Evolutionary conservation across 1,284 basidiomycete genomes (phyloP).

Genomic region (Cryptococcus deneoformans): DNA sequence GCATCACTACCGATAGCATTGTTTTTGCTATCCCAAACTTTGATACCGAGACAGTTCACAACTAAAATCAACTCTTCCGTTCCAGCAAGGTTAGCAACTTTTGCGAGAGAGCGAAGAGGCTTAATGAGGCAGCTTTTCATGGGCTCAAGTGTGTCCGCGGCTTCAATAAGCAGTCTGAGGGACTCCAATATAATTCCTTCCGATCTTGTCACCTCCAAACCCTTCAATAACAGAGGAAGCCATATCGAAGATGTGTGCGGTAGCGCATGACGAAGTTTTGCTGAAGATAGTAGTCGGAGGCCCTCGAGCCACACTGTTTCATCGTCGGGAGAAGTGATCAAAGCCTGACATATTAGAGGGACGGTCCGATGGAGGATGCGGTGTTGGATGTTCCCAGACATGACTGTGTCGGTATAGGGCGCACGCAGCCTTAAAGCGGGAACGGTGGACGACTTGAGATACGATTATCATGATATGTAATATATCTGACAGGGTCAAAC

Average conservation of each 20-base stretch:
- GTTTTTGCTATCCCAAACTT: slow-evolving; percentile 12
- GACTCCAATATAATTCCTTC: slow-evolving; percentile 20
- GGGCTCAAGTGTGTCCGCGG: slow-evolving; percentile 25
- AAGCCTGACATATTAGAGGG: slow-evolving; percentile 35
- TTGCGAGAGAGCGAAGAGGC: slow-evolving; percentile 22
- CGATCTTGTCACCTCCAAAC: slow-evolving; percentile 20
- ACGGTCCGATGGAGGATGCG: slow-evolving; percentile 36
- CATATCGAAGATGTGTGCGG: slow-evolving; percentile 32
- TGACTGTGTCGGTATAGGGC: not conserved
- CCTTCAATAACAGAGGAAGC: slow-evolving; percentile 33
- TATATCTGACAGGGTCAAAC: not conserved
- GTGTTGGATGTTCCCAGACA: slow-evolving; percentile 24
- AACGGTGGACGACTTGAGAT: not conserved
- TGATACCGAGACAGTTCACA: slow-evolving; percentile 15
- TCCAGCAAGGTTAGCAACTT: slow-evolving; percentile 1
- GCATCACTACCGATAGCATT: slow-evolving; percentile 5
- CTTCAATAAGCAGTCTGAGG: slow-evolving; percentile 20
- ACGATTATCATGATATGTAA: not conserved
- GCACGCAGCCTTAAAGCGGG: too few species aligned
- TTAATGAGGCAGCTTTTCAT: slow-evolving; percentile 37
- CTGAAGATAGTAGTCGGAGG: slow-evolving; percentile 22
- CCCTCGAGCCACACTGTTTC: slow-evolving; percentile 33
- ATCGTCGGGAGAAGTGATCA: slow-evolving; percentile 27
- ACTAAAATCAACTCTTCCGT: slow-evolving; percentile 13
- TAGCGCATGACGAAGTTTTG: slow-evolving; percentile 27